Evolutionary conservation across 1,284 basidiomycete genomes (phyloP), one percentile per base, ranked within the genome.

Genomic region (Peniophora sp.): DNA sequence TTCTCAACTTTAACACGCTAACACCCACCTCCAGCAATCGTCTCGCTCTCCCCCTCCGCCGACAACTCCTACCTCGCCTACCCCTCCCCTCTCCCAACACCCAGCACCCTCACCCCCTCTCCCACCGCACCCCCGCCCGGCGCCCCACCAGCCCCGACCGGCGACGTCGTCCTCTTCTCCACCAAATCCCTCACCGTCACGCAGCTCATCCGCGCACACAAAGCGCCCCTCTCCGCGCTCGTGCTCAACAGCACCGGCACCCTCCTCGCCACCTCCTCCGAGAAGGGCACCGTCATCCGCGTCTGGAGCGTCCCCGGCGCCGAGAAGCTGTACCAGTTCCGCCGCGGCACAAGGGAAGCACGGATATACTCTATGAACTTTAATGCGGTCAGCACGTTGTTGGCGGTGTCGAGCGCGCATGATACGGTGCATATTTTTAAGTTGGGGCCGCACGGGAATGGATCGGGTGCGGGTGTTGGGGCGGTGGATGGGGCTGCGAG

Each of bases 401-500:
- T 99, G 14, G 92, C 92, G 2, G 95, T 97, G 6, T 90, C 86
- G 60, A 88, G 83, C 8, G 96, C 94, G 56, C 92, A 94, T 55
- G 94, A 94, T 58, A 99, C 96, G 8, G 94, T 99, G 34, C 97
- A 99, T 68, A 88, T 99, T 48, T 99, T 97, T 74, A 92, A 92
- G 64, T 74, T 99, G 3, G 78, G 79, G 57, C 27, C 27, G 27
- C 27, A 32, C 12, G 27, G 67, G 56, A 57, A 62, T 54, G 51
- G 57, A 5, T 24, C 52, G 35, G 8, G n/a, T n/a, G 37, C 37
- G n/a, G 48, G 44, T 27, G 51, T 17, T 18, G 11, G 11, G 32
- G 14, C 24, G 3, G 35, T 51, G 47, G 45, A 58, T 54, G 53
- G 59, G 53, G 45, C 68, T 72, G 15, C 68, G 24, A 87, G 84